These are phyloP conservation scores for Voacanga thouarsii DNA, from an alignment of 257 asterid species.

Conservation along the genomic window DNA sequence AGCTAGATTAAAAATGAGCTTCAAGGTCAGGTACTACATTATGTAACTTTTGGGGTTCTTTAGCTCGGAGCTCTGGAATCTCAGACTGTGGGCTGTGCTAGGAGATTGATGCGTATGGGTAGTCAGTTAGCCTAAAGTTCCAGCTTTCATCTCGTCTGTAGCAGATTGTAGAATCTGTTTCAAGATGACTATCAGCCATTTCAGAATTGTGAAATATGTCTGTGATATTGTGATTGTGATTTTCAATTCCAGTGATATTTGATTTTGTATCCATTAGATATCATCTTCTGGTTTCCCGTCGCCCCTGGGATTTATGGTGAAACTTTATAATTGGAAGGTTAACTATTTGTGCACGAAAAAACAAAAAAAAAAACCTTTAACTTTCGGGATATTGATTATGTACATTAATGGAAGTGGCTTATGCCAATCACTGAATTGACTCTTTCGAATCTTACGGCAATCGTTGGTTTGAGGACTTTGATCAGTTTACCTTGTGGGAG, in stretches of 20 bases:
- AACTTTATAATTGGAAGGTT: neutral
- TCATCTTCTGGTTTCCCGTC: neutral
- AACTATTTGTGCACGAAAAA: neutral
- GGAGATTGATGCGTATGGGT: neutral
- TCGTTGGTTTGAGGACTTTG: too few relatives aligned
- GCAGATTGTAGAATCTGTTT: neutral
- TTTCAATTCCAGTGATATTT: neutral
- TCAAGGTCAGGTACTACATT: neutral
- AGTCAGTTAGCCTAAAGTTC: neutral
- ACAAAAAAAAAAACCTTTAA: too few relatives aligned
- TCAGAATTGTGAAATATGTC: neutral
- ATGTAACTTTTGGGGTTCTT: neutral
- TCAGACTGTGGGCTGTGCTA: neutral
- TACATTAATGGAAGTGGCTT: too few relatives aligned
- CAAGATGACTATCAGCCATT: neutral
- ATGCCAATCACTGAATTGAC: too few relatives aligned
- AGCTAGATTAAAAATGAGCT: neutral
- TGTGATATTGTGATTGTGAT: neutral
- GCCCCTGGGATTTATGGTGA: neutral
- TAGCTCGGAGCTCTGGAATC: neutral
- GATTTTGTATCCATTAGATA: neutral
- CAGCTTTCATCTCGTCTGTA: neutral
- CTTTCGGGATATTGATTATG: too few relatives aligned
- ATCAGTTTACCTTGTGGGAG: too few relatives aligned
- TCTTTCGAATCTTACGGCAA: too few relatives aligned